Conservation (phyloP, 2,329 filamentous ascomycete genomes). For the Curvularia hawaiiensis region DNA sequence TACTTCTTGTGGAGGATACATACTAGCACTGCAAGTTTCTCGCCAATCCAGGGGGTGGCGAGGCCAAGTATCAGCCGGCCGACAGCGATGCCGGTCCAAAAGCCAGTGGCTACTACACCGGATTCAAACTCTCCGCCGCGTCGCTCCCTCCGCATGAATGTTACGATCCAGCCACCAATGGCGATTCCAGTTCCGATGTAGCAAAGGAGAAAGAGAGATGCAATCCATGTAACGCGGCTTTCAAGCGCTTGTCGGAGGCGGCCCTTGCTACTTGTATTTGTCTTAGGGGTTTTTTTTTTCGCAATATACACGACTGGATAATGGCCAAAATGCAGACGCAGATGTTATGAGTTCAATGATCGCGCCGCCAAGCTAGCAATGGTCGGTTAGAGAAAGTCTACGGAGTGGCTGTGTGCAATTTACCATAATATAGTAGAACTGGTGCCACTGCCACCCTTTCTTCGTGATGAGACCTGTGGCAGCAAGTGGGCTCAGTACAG, state of each 20-base stretch:
- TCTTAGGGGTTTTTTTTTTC: conserved; percentile 50
- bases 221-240: conserved; percentile 66
- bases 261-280: conserved; percentile 49
- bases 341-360: conserved; percentile 61
- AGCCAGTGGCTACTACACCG: conserved; percentile 77
- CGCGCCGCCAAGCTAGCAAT: conserved; percentile 49
- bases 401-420: background rate
- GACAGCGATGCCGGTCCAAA: conserved; percentile 82
- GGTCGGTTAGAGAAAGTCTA: background rate
- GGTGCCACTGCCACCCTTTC: conserved; percentile 65
- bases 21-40: conserved; percentile 62
- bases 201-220: conserved; percentile 71
- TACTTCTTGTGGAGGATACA: background rate
- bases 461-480: conserved; percentile 72
- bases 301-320: conserved; percentile 62
- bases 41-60: conserved; percentile 73
- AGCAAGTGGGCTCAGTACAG: conserved; percentile 68
- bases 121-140: conserved; percentile 66
- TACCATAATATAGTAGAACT: conserved; percentile 73
- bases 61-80: conserved; percentile 77
- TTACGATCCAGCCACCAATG: conserved; percentile 78
- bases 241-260: conserved; percentile 55
- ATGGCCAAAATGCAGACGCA: conserved; percentile 64
- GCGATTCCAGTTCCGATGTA: conserved; percentile 79
- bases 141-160: conserved; percentile 79